Evolutionary conservation across 106 monocot genomes (phyloP), one percentile per base, ranked within the genome.

Genomic region (Dioscorea dumetorum): DNA sequence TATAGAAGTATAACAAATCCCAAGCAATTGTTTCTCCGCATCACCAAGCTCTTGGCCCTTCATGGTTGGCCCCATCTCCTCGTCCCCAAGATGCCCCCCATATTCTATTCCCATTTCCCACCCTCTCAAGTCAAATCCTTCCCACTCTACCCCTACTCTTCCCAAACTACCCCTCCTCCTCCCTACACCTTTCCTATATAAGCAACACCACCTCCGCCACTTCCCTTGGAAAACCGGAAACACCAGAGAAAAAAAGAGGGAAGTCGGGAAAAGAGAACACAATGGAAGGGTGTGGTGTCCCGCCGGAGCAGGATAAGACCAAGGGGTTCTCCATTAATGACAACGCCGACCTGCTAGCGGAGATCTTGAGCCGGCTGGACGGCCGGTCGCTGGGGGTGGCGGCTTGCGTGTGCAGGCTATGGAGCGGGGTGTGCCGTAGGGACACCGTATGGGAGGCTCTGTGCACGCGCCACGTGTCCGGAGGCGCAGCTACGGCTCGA

Each of bases 401-500:
- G 3, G 79, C 85, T 9, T 77, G 82, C 76, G 88, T 89, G 10
- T 89, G 88, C 81, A 70, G 82, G 24, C 71, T 79, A 12, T 89
- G 88, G 88, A 24, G 57, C 32, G 52, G 65, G 7, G 49, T 82
- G 20, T 33, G 74, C 79, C 69, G 70, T 8, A 48, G 67, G 0
- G 85, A 89, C 76, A 61, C 59, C 41, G 76, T 89, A 8, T 89
- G 88, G 88, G 88, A 89, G 81, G 51, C 77, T 3, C 67, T 79
- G 18, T 84, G 88, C 77, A 33, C 24, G 24, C 67, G 74, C 28
- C 74, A 67, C 60, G 66, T 21, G 14, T 19, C 22, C 22, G 70
- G 14, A 4, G 67, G 49, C 0, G 63, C 7, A 0, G 31, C 66
- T 2, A 61, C 48, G 22, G 74, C 74, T 0, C 41, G 74, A 24